phyloP scores from a whole-genome alignment of 306 rosid species.

The Begonia peltatifolia region DNA sequence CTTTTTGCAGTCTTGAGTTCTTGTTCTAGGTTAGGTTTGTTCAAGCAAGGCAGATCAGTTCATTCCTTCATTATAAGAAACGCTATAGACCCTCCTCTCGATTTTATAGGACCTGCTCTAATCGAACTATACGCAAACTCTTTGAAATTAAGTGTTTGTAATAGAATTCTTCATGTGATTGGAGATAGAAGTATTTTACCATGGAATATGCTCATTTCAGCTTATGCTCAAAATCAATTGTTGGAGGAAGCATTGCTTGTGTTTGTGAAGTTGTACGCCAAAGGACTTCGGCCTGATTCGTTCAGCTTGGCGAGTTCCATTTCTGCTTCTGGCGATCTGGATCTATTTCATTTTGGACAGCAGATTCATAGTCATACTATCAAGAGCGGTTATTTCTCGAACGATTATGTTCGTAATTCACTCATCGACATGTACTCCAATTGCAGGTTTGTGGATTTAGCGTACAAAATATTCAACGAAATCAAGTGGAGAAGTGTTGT shows the following conservation, averaged over 20 bases:
- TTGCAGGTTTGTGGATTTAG: conserved; percentile 51
- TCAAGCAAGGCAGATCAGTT: conserved; percentile 62
- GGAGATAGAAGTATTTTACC: conserved; percentile 31
- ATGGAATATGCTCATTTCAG: conserved; percentile 63
- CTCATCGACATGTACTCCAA: conserved; percentile 82
- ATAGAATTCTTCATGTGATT: conserved; percentile 30
- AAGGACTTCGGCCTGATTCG: conserved; percentile 60
- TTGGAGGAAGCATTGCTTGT: conserved; percentile 33
- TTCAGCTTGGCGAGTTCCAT: conserved; percentile 72
- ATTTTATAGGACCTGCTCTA: conserved; percentile 41
- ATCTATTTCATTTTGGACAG: conserved; percentile 43
- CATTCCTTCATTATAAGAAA: conserved; percentile 57
- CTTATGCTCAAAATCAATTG: conserved; percentile 44
- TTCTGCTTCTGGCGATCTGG: conserved; percentile 55
- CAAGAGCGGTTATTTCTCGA: conserved; percentile 39
- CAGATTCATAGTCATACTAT: conserved; percentile 59
- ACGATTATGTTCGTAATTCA: conserved; percentile 66
- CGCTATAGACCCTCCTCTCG: conserved; percentile 34
- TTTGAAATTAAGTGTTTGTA: conserved; percentile 27
- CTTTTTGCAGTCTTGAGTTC: conserved; percentile 38
- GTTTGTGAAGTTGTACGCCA: conserved; percentile 36
- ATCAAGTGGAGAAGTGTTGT: conserved; percentile 31
- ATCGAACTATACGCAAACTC: conserved; percentile 58
- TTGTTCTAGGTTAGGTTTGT: conserved; percentile 49
- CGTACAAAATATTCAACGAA: conserved; percentile 39